Conservation (phyloP, 441 rosid genomes). For the Iberis amara region DNA sequence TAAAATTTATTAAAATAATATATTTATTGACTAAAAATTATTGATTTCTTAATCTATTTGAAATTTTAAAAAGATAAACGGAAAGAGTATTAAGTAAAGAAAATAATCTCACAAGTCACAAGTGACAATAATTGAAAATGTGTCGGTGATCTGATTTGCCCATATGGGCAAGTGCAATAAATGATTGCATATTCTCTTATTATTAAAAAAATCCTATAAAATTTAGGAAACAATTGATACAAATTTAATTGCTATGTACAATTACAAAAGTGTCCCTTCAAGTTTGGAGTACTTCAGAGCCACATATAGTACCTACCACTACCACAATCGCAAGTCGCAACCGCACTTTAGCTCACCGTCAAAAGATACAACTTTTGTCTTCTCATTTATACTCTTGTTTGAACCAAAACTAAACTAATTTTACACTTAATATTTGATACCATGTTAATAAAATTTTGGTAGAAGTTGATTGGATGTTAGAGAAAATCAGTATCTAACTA, state of each 20-base stretch:
- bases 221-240: not conserved
- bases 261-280: slow-evolving; percentile 8
- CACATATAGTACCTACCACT: slow-evolving; percentile 18
- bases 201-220: not conserved
- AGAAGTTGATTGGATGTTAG: too few species aligned
- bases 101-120: not conserved
- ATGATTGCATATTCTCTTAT: slow-evolving; percentile 11
- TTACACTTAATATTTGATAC: too few species aligned
- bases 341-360: not conserved
- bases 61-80: too few species aligned
- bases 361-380: too few species aligned
- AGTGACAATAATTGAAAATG: slow-evolving; percentile 24
- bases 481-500: too few species aligned
- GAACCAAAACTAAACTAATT: too few species aligned
- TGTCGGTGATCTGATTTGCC: slow-evolving; percentile 31
- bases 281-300: not conserved
- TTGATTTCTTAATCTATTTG: too few species aligned
- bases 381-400: too few species aligned
- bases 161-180: slow-evolving; percentile 25
- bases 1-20: too few species aligned
- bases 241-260: not conserved
- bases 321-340: slow-evolving; percentile 4
- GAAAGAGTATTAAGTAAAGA: not conserved
- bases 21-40: too few species aligned
- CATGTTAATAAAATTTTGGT: too few species aligned